These are phyloP conservation scores for Dendryphion nanum DNA, from an alignment of 2,329 filamentous ascomycete species.

Conservation along the genomic window DNA sequence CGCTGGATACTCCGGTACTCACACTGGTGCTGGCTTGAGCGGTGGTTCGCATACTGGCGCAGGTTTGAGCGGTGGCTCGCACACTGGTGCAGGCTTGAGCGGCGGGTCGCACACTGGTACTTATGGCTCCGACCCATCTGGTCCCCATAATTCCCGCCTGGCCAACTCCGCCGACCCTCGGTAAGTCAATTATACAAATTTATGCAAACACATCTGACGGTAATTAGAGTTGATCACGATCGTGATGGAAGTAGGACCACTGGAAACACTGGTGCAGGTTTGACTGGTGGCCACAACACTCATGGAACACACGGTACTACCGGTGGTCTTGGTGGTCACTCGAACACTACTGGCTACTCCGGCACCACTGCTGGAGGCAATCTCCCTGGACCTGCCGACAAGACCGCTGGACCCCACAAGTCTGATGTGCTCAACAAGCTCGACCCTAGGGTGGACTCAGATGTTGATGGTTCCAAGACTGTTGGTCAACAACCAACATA, in stretches of 20 bases:
- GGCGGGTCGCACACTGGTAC: no score
- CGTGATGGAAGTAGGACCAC: no score
- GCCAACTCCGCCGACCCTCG: conserved; percentile 21
- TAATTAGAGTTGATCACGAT: no score
- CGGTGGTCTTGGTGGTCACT: neutral
- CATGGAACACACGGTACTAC: neutral
- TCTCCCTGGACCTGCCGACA: conserved; percentile 21
- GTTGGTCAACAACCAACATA: neutral
- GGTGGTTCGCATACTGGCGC: no score
- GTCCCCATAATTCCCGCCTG: conserved; percentile 14
- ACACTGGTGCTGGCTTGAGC: neutral
- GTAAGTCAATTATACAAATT: conserved; percentile 11
- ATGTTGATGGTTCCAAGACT: conserved; percentile 7
- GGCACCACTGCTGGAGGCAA: conserved; percentile 9
- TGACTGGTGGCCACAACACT: neutral
- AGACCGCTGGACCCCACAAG: conserved; percentile 38
- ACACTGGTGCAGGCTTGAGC: neutral
- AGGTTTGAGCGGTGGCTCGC: conserved; percentile 1
- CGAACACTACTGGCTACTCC: conserved; percentile 4
- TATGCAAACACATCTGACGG: conserved; percentile 10
- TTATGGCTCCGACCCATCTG: conserved; percentile 10
- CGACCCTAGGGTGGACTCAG: conserved; percentile 38
- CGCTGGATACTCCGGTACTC: neutral
- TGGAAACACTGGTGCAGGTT: neutral
- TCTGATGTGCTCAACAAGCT: conserved; percentile 34